Evolutionary conservation across 306 rosid genomes (phyloP), one percentile per base, ranked within the genome.

Genomic region (Rosa chinensis): DNA sequence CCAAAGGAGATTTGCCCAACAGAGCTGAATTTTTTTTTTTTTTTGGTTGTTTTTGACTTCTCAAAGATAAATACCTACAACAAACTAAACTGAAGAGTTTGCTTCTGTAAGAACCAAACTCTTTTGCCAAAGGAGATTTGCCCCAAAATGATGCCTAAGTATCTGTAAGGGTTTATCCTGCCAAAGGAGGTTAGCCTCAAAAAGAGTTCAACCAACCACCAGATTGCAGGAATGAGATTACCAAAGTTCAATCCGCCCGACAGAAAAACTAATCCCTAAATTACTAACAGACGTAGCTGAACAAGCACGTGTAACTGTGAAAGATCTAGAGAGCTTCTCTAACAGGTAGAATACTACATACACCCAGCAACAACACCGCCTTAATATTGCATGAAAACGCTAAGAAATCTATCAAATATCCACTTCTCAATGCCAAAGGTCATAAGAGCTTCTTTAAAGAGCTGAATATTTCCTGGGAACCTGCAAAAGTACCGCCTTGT

Each of bases 1-100:
- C 92, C 97, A 93, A 90, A 91, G 96, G 94, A 92, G 96, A 92
- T 89, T 89, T 90, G 89, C 96, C 94, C 97, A 64, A 61, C 32
- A 67, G 80, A 80, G 80, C 85, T 66, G 73, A 88, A 88, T 66
- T 39, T 37, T 37, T 66, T 14, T 61, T 5, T 62, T 63, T 28
- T 12, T 63, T 12, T 6, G 2, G 17, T 62, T 28, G 18, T 56
- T 73, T 87, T 78, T 85, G 81, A 88, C 74, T 68, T 61, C 69
- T 45, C 23, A 35, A 72, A 21, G 70, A 78, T 28, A 63, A 76
- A 72, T 35, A 37, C 71, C 49, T 28, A 75, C 62, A 74, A 47
- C 23, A 66, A 39, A 66, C 47, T 17, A 66, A 35, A 40, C 2
- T 18, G 23, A 39, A 40, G 72, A 70, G 35, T 77, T 77, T 42